These are phyloP conservation scores for Tilletia setariae DNA, from an alignment of 1,284 basidiomycete species.

Conservation along the genomic window DNA sequence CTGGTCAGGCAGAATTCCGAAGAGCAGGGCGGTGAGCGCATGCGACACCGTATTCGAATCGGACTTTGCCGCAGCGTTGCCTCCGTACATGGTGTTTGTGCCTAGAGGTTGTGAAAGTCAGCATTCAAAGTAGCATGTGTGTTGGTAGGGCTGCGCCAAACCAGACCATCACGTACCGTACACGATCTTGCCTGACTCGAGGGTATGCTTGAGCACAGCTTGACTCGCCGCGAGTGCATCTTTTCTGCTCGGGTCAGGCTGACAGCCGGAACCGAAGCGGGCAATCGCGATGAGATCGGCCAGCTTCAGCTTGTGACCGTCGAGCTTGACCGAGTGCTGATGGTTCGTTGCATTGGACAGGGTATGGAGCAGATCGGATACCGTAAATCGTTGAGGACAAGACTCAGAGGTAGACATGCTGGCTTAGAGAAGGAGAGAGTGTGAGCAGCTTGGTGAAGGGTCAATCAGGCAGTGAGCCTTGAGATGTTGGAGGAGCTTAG, in stretches of 20 bases:
- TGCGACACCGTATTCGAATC: not conserved
- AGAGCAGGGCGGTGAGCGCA: not conserved
- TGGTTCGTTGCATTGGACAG: not conserved
- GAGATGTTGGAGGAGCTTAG: no score
- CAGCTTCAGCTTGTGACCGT: not conserved
- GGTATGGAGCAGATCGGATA: not conserved
- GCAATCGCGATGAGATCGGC: not conserved
- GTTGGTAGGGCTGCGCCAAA: not conserved
- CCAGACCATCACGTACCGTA: not conserved
- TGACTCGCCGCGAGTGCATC: not conserved
- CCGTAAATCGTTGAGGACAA: not conserved
- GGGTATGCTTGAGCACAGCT: not conserved
- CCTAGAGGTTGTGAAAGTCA: not conserved
- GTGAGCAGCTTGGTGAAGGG: no score
- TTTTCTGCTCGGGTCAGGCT: not conserved
- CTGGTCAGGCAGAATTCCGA: not conserved
- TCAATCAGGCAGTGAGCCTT: no score
- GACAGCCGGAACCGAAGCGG: not conserved
- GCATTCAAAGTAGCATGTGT: not conserved
- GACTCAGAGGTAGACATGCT: no score
- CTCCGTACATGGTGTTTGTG: conserved; percentile 13
- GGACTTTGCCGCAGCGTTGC: not conserved
- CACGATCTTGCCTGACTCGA: not conserved
- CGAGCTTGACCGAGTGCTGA: not conserved
- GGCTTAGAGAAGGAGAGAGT: no score